A percentile compares a stretch with the other conserved stretches of the same genome.
Evolutionary conservation across 176 grass and related monocot species (phyloP).

Genomic region (Luzula sylvatica): DNA sequence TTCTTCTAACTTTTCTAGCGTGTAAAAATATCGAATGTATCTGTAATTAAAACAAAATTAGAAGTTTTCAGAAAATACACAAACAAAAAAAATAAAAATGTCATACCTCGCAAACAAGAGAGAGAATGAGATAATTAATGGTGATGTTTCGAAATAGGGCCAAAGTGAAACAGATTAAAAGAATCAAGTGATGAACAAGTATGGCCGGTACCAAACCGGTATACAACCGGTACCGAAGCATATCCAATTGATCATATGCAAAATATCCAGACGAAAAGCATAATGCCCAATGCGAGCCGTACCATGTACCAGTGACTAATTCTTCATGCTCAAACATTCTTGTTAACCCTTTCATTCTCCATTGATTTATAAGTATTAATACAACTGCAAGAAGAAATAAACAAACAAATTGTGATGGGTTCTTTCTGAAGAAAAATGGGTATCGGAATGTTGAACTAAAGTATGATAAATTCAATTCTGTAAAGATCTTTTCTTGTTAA

Average conservation of each 20-base stretch:
- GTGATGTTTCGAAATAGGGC: constrained; percentile 75
- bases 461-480: no score
- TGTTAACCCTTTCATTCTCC: constrained; percentile 29
- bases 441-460: no score
- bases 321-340: constrained; percentile 78
- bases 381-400: constrained; percentile 40
- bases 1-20: constrained; percentile 67
- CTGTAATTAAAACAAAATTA: constrained; percentile 36
- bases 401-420: no score
- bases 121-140: constrained; percentile 91
- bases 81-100: neutral
- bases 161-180: constrained; percentile 92
- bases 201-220: constrained; percentile 69
- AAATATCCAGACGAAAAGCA: constrained; percentile 97
- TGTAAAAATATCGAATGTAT: constrained; percentile 89
- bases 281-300: constrained; percentile 62
- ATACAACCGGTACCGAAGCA: constrained; percentile 63
- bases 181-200: constrained; percentile 88
- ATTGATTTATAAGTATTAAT: constrained; percentile 60
- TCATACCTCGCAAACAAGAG: constrained; percentile 87
- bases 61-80: neutral
- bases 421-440: no score
- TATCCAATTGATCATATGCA: constrained; percentile 97
- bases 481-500: no score
- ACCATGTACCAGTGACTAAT: constrained; percentile 56